Evolutionary conservation across 768 basidiomycete genomes (phyloP).

Genomic region (Suillus clintonianus): DNA sequence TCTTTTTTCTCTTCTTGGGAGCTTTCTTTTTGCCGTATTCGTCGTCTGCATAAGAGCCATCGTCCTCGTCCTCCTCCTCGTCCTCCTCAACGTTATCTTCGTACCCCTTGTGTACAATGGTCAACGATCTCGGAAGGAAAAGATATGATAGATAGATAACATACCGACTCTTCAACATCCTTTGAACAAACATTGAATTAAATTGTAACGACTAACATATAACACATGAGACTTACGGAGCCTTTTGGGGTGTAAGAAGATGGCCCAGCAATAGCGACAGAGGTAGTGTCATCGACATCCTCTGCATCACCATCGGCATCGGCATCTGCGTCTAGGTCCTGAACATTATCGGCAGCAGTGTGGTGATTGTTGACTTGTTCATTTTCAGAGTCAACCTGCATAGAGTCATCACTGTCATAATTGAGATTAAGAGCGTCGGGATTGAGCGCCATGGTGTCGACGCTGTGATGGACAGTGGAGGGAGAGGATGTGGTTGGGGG

Average conservation of each 20-base stretch:
- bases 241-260: slow-evolving; percentile 53
- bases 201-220: slow-evolving; percentile 7
- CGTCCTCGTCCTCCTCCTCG: slow-evolving; percentile 63
- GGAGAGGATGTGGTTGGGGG: slow-evolving; percentile 33
- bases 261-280: slow-evolving; percentile 38
- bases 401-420: slow-evolving; percentile 58
- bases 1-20: slow-evolving; percentile 67
- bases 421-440: slow-evolving; percentile 52
- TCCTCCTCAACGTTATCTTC: slow-evolving; percentile 48
- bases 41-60: slow-evolving; percentile 78
- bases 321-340: slow-evolving; percentile 44
- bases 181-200: slow-evolving; percentile 13
- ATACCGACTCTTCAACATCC: slow-evolving; percentile 35
- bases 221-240: slow-evolving; percentile 50
- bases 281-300: slow-evolving; percentile 39
- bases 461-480: slow-evolving; percentile 20
- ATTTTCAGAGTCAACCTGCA: slow-evolving; percentile 70
- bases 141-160: slow-evolving; percentile 16
- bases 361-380: slow-evolving; percentile 27
- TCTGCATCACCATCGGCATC: slow-evolving; percentile 47
- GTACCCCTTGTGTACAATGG: slow-evolving; percentile 59
- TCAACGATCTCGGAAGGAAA: slow-evolving; percentile 19
- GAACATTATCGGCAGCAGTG: slow-evolving; percentile 35
- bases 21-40: slow-evolving; percentile 73
- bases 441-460: slow-evolving; percentile 34